Evolutionary conservation across 2,329 filamentous ascomycete species (phyloP).

Genomic region (Paecilomyces fulvus): DNA sequence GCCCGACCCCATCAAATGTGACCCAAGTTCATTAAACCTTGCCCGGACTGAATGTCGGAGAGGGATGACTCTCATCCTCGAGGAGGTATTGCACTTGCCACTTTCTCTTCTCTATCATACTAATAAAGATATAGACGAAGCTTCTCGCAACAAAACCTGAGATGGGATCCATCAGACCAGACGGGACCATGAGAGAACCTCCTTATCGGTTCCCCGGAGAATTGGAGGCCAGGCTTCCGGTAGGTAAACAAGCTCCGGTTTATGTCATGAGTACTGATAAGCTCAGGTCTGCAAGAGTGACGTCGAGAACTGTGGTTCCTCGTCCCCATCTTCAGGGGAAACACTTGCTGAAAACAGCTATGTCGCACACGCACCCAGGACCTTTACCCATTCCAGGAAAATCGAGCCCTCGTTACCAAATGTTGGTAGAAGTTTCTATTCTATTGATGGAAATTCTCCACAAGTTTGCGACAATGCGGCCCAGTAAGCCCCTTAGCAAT

Average conservation of each 20-base stretch:
- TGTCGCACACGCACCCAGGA: not conserved
- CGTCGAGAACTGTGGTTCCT: not conserved
- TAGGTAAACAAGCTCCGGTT: not conserved
- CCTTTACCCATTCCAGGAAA: not conserved
- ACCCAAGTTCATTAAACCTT: conserved; percentile 5
- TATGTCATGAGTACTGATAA: not conserved
- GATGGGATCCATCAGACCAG: conserved; percentile 2
- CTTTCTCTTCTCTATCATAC: not conserved
- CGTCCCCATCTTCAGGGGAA: not conserved
- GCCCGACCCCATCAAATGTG: conserved; percentile 3
- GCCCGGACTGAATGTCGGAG: conserved; percentile 6
- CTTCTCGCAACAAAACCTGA: conserved; percentile 5
- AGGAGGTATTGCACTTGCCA: conserved; percentile 2
- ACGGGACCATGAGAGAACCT: conserved; percentile 4
- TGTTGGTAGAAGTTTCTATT: not conserved
- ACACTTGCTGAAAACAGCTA: not conserved
- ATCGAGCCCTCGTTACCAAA: not conserved
- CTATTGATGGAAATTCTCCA: not conserved
- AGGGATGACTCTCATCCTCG: conserved; percentile 9
- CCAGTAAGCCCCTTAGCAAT: not conserved
- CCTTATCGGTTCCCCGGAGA: conserved; percentile 3
- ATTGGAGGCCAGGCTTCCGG: conserved; percentile 5
- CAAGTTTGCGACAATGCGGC: not conserved
- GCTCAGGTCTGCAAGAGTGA: not conserved
- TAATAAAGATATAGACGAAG: conserved; percentile 6